Base-by-base conservation (phyloP, 305 asterid species). In the Fraxinus xanthoxyloides region DNA sequence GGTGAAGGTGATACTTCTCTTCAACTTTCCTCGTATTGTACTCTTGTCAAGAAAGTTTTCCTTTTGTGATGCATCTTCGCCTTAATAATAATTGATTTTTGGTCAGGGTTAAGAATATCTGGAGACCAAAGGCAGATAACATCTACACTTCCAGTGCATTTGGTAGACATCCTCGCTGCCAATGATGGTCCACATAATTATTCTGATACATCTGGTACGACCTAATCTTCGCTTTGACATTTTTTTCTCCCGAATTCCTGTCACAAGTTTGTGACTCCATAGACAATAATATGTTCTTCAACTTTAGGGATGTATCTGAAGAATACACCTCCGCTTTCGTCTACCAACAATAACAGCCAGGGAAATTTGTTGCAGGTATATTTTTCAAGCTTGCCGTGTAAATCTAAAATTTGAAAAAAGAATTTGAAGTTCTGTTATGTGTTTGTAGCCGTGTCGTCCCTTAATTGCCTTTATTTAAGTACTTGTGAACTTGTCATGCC, bases 61-160 rank as follows among this genome's bases (percentile, higher is more conserved):
- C 40, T 32, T 70, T 70, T 70, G 40, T 70, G 74, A 67, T 1
- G 19, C 36, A 67, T 67, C 34, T 28, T 67, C 0, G 10, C 23
- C 12, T 7, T 80, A 77, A 48, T 48, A 65, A 36, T 76, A n/a
- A 79, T 72, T 73, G 35, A 83, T 65, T 54, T 13, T 19, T 77
- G 9, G 74, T 79, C 91, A 93, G 99, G 98, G 31, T 87, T 95
- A 87, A 91, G 94, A 85, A 83, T 91, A 81, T 97, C 93, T 70
- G 93, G 81, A 77, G 99, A 95, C 85, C 99, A 95, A 82, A 90
- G 94, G 85, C 97, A 93, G 85, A 87, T 78, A 69, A 83, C 97
- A 82, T 88, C 97, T 48, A 87, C 98, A 61, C 99, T 95, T 79
- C 99, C 99, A 40, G 81, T 84, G 88, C 99, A 95, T 89, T 89